These are phyloP conservation scores for Salix dunnii DNA, from an alignment of 345 rosid genomes.

Conservation along the genomic window DNA sequence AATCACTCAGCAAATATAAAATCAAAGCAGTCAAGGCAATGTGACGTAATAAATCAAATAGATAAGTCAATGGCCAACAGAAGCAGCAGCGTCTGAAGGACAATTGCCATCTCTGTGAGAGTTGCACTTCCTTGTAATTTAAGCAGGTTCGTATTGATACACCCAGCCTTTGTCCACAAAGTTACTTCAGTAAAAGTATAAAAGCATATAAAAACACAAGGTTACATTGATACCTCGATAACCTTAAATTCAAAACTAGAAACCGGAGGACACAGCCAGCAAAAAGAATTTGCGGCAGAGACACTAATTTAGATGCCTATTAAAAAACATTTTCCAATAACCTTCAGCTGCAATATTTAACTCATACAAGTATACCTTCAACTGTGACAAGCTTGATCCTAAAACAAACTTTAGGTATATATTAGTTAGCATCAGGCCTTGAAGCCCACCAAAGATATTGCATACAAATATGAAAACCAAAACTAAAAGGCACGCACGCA, in stretches of 20 bases:
- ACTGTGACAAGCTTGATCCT: not conserved
- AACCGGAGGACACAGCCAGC: not conserved
- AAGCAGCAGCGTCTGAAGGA: not conserved
- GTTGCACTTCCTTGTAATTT: not conserved
- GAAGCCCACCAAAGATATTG: not conserved
- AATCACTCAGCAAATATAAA: not conserved
- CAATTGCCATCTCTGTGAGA: not conserved
- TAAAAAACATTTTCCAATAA: not conserved
- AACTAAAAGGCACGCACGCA: not conserved
- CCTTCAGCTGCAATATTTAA: not conserved
- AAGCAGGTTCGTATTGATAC: not conserved
- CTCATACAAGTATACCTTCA: not conserved
- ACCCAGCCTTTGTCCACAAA: not conserved
- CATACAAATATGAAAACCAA: not conserved
- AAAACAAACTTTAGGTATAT: not conserved
- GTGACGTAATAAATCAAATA: not conserved
- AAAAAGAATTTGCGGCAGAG: not conserved
- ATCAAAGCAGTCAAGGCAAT: not conserved
- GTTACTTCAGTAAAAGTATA: not conserved
- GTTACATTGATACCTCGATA: not conserved
- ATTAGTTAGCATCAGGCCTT: not conserved
- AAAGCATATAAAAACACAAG: not conserved
- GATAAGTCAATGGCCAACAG: not conserved
- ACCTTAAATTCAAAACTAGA: not conserved
- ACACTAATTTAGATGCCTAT: not conserved